Conservation (phyloP, 495 filamentous ascomycete genomes). For the Xylaria telfairii region DNA sequence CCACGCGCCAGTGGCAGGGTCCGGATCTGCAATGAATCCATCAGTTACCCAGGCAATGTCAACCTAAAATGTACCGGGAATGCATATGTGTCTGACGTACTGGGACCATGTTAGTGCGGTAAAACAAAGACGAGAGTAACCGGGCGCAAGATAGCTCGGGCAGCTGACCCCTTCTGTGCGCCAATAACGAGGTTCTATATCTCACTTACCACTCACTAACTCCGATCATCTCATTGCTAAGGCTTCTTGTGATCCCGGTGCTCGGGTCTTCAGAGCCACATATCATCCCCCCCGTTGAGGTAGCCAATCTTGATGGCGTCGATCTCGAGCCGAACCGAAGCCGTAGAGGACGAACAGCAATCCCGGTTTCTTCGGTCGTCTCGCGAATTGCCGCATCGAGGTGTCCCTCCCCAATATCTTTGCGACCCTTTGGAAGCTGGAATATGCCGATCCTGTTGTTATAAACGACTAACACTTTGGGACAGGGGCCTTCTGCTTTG, state of each 20-base stretch:
- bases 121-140: slow-evolving; percentile 14
- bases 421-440: slow-evolving; percentile 55
- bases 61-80: background rate
- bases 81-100: slow-evolving; percentile 20
- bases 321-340: slow-evolving; percentile 46
- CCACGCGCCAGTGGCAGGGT: slow-evolving; percentile 42
- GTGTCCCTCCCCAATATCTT: slow-evolving; percentile 51
- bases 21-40: slow-evolving; percentile 33
- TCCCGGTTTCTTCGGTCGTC: slow-evolving; percentile 53
- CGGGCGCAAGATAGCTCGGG: slow-evolving; percentile 7
- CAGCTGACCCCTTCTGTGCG: background rate
- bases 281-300: slow-evolving; percentile 17
- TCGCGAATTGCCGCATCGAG: slow-evolving; percentile 50
- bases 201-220: slow-evolving; percentile 39
- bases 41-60: slow-evolving; percentile 23
- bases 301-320: slow-evolving; percentile 34
- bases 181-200: background rate
- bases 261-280: slow-evolving; percentile 34
- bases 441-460: slow-evolving; percentile 51
- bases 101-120: slow-evolving; percentile 22
- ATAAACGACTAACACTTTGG: slow-evolving; percentile 47
- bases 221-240: slow-evolving; percentile 40
- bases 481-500: slow-evolving; percentile 31
- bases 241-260: slow-evolving; percentile 36
- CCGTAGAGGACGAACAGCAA: slow-evolving; percentile 42